A percentile compares a stretch with the other conserved stretches of the same genome.
These are phyloP conservation scores for Parmales sp. DNA, from an alignment of 108 stramenopile species.

Conservation along the genomic window DNA sequence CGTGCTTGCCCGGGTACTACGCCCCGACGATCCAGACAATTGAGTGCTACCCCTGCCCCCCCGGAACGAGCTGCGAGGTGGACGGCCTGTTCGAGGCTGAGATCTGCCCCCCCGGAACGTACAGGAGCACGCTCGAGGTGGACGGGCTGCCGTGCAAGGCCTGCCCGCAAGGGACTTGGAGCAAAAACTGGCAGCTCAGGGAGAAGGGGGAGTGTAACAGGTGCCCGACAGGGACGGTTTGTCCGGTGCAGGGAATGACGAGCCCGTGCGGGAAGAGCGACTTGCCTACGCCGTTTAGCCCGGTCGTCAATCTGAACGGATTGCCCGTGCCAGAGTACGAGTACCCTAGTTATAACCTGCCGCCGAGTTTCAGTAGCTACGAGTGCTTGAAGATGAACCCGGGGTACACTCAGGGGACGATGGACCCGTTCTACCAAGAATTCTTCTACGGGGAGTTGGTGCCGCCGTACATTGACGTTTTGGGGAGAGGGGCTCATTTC, in stretches of 20 bases:
- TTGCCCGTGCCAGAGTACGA: slow-evolving; percentile 42
- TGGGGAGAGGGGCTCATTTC: slow-evolving; percentile 59
- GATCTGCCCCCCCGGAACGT: slow-evolving; percentile 43
- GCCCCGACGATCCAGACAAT: slow-evolving; percentile 56
- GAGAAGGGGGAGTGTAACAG: slow-evolving; percentile 61
- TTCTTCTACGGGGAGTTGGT: slow-evolving; percentile 67
- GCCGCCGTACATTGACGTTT: slow-evolving; percentile 65
- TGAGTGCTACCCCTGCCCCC: slow-evolving; percentile 69
- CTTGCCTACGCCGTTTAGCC: slow-evolving; percentile 64
- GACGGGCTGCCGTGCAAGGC: slow-evolving; percentile 35
- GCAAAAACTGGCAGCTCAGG: slow-evolving; percentile 74
- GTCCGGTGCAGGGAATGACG: slow-evolving; percentile 63
- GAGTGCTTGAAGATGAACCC: slow-evolving; percentile 56
- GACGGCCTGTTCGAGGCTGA: slow-evolving; percentile 39
- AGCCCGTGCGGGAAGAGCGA: slow-evolving; percentile 51
- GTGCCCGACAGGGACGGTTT: slow-evolving; percentile 65
- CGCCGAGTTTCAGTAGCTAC: slow-evolving; percentile 46
- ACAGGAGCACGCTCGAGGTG: slow-evolving; percentile 23
- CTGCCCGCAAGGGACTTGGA: slow-evolving; percentile 67
- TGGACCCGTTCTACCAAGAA: slow-evolving; percentile 30
- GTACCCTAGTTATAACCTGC: slow-evolving; percentile 41
- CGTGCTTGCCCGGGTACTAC: slow-evolving; percentile 58
- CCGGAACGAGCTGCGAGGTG: slow-evolving; percentile 48
- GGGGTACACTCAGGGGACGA: slow-evolving; percentile 8
- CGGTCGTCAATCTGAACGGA: slow-evolving; percentile 55